Conservation (phyloP, 441 rosid genomes). For the Erysimum cheiri region DNA sequence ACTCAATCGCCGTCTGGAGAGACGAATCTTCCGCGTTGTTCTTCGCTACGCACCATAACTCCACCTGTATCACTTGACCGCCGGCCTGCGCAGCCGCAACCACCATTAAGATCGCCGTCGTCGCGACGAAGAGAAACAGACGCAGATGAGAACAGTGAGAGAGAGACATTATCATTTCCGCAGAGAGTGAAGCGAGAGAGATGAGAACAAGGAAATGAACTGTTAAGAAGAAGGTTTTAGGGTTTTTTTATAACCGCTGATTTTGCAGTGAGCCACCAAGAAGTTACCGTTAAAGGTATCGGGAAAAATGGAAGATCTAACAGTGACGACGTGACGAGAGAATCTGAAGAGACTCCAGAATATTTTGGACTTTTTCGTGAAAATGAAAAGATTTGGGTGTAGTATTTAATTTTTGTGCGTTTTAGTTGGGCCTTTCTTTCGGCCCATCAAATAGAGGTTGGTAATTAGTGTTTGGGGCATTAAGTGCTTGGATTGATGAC, state of each 20-base stretch:
- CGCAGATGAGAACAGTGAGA: slow-evolving; percentile 17
- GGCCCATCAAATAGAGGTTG: slow-evolving; percentile 21
- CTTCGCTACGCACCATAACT: slow-evolving; percentile 97
- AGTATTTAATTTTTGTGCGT: slow-evolving; percentile 8
- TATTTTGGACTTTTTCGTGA: background rate
- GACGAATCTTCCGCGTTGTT: slow-evolving; percentile 93
- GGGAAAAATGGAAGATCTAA: slow-evolving; percentile 30
- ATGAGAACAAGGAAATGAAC: slow-evolving; percentile 18
- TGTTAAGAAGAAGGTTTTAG: background rate
- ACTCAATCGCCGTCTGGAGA: slow-evolving; percentile 73
- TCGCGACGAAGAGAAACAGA: slow-evolving; percentile 37
- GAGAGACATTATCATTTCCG: slow-evolving; percentile 24
- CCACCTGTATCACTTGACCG: slow-evolving; percentile 47
- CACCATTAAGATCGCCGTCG: slow-evolving; percentile 18
- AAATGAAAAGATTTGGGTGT: slow-evolving; percentile 11
- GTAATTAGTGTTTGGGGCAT: background rate
- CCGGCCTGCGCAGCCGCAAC: slow-evolving; percentile 33
- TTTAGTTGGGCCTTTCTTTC: slow-evolving; percentile 26
- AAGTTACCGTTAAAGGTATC: slow-evolving; percentile 54
- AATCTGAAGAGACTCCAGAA: background rate
- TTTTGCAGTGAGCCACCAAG: slow-evolving; percentile 16
- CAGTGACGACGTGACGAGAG: slow-evolving; percentile 1
- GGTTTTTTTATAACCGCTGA: slow-evolving; percentile 1
- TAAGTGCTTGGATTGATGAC: slow-evolving; percentile 15
- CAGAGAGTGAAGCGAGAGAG: slow-evolving; percentile 20